phyloP scores from a whole-genome alignment of 345 rosid genomes.

The Sonneratia caseolaris region DNA sequence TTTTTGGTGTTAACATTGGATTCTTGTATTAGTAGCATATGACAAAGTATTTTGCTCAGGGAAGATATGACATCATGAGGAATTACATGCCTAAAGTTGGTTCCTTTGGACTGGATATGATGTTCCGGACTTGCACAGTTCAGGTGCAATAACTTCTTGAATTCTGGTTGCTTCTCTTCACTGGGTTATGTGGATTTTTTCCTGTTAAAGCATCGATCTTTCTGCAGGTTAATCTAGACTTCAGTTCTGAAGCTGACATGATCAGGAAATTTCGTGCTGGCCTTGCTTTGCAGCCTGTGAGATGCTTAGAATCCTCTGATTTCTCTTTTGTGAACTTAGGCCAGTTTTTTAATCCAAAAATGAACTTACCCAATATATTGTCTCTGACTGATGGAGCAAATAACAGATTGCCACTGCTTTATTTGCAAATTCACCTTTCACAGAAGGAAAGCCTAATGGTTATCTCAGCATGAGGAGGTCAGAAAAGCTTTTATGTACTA shows the following conservation, averaged over 20 bases:
- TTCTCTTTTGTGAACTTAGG: not conserved
- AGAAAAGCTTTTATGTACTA: constrained; percentile 3
- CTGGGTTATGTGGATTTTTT: not conserved
- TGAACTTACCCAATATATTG: not conserved
- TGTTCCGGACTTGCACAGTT: constrained; percentile 97
- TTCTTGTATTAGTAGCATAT: constrained; percentile 10
- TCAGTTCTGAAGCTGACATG: constrained; percentile 95
- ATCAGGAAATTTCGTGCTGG: constrained; percentile 91
- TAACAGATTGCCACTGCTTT: constrained; percentile 95
- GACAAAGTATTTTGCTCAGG: constrained; percentile 45
- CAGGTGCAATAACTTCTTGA: constrained; percentile 50
- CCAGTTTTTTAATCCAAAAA: not conserved
- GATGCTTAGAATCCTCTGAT: constrained; percentile 10
- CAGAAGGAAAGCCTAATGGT: constrained; percentile 96
- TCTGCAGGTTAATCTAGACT: constrained; percentile 88
- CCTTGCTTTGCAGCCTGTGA: constrained; percentile 96
- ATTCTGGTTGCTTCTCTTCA: constrained; percentile 1
- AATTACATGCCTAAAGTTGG: constrained; percentile 99
- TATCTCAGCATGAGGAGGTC: constrained; percentile 98
- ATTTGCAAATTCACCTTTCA: constrained; percentile 97
- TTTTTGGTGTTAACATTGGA: constrained; percentile 7
- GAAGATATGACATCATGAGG: constrained; percentile 95
- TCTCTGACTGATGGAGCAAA: constrained; percentile 20
- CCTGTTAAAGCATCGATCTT: not conserved
- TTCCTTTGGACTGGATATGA: constrained; percentile 89